These are phyloP conservation scores for Amauroascus niger DNA, from an alignment of 2,329 filamentous ascomycete genomes.

Conservation along the genomic window DNA sequence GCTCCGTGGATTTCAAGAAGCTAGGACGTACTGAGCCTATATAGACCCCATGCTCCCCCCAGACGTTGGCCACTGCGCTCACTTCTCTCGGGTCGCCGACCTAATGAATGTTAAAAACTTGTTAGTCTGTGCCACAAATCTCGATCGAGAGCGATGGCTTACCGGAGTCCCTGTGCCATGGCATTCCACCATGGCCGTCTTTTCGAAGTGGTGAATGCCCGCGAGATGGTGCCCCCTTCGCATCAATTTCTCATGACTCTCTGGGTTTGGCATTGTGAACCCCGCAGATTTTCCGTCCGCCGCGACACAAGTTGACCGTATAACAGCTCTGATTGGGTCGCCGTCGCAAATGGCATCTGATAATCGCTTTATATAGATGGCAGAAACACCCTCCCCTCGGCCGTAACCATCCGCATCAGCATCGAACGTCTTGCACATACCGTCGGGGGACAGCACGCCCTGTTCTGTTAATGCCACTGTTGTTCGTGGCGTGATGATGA, in stretches of 20 bases:
- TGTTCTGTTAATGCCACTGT: constrained; percentile 17
- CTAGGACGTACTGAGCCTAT: too few species aligned
- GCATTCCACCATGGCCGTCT: too few species aligned
- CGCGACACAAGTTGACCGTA: constrained; percentile 32
- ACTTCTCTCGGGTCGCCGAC: too few species aligned
- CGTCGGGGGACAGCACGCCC: constrained; percentile 18
- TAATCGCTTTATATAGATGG: constrained; percentile 34
- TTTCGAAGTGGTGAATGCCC: too few species aligned
- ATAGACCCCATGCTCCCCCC: too few species aligned
- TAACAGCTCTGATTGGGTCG: constrained; percentile 36
- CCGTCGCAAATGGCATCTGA: constrained; percentile 33
- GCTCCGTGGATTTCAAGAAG: too few species aligned
- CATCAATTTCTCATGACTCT: background rate
- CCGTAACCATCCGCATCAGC: constrained; percentile 36
- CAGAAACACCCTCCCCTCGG: constrained; percentile 36
- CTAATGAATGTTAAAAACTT: too few species aligned
- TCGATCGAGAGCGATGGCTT: too few species aligned
- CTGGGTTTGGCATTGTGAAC: constrained; percentile 33
- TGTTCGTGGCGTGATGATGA: constrained; percentile 18
- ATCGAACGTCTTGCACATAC: constrained; percentile 27
- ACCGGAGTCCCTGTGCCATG: too few species aligned
- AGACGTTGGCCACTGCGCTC: too few species aligned
- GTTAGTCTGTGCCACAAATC: too few species aligned
- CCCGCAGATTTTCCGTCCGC: constrained; percentile 32
- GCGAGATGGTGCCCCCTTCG: too few species aligned